Evolutionary conservation across 2,329 filamentous ascomycete species (phyloP).

Genomic region (Pestalotiopsis sp.): DNA sequence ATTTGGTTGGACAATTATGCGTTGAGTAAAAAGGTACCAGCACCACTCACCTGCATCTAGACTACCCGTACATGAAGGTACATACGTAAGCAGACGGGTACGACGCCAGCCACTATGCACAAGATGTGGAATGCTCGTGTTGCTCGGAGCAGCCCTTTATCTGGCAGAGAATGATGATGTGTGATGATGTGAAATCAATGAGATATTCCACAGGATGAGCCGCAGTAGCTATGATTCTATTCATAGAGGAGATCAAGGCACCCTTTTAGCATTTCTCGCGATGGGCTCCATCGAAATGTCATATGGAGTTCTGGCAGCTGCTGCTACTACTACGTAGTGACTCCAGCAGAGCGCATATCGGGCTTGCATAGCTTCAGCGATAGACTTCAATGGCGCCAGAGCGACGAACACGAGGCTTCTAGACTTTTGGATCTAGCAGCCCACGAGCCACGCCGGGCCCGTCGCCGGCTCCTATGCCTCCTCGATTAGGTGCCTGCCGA

Average conservation of each 20-base stretch:
- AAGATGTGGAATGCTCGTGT: background rate
- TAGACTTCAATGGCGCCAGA: constrained; percentile 3
- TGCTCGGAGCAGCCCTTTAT: background rate
- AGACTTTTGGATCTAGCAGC: background rate
- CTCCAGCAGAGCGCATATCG: background rate
- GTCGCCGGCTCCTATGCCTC: background rate
- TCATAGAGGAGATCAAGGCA: too few species aligned
- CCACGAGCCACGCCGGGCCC: background rate
- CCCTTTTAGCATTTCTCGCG: too few species aligned
- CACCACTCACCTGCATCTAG: background rate
- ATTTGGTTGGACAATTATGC: background rate
- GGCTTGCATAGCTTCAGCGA: background rate
- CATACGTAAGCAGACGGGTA: background rate
- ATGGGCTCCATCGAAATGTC: too few species aligned
- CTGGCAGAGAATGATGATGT: background rate
- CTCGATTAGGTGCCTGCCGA: background rate
- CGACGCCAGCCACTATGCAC: background rate
- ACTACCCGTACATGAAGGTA: background rate
- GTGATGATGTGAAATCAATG: background rate
- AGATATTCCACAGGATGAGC: too few species aligned
- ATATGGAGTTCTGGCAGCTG: background rate
- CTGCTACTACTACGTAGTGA: background rate
- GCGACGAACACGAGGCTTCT: constrained; percentile 7
- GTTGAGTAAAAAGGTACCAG: background rate
- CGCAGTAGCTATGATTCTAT: too few species aligned